Evolutionary conservation across 148 eudicot species (phyloP), one percentile per base, ranked within the genome.

Genomic region (Arctostaphylos glauca): DNA sequence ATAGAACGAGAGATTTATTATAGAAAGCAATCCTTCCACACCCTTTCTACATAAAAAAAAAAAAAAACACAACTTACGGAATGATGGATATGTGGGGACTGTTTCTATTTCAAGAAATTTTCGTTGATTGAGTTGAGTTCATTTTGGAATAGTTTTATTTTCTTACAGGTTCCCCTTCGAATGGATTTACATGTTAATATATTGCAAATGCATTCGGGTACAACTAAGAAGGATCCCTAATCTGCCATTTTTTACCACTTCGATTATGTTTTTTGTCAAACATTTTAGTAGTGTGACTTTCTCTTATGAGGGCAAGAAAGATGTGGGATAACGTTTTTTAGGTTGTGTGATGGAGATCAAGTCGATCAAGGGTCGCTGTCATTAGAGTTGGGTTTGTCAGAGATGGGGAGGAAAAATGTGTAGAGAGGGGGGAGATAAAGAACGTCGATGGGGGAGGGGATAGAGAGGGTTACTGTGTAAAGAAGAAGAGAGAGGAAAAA

Each of bases 121-220:
- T 41, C 16, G 46, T 74, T n/a, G 19, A 48, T 1, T 74, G 58
- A 7, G 73, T 74, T 74, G 56, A 56, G 23, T 75, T 60, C 46
- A 74, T 3, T 75, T 58, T 47, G 73, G 18, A n/a, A 44, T 60
- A 38, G 38, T 77, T 77, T 55, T 10, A 76, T 52, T 76, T 76
- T 2, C 18, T 77, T 77, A 31, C 49, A 54, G 58, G 66, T 77
- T 77, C 38, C 54, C 80, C 48, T 77, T 77, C 38, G 13, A 77
- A 6, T 55, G 14, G 55, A 77, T 48, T 55, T 55, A 38, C 21
- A 53, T 53, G 47, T 16, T 54, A 44, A 52, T 76, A 3, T 9
- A 53, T 53, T 76, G 8, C n/a, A 81, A 56, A n/a, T 74, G 56
- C 58, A 55, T 74, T 50, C 58, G 49, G 66, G n/a, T 55, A 77